Base-by-base conservation (phyloP, 2,329 filamentous ascomycete species). In the Aspergillus sp. region DNA sequence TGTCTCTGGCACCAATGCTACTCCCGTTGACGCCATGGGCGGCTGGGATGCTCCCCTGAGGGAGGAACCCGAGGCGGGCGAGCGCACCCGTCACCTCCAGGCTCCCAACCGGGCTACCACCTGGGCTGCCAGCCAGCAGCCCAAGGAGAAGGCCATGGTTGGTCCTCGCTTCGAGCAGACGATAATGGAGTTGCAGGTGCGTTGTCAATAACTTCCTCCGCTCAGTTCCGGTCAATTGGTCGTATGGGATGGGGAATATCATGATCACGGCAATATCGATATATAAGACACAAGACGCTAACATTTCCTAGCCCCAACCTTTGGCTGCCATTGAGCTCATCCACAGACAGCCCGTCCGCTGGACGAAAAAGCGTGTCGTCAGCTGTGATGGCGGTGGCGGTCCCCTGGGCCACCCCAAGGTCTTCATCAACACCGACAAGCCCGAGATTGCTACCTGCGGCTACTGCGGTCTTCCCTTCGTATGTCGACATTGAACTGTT, bases 401-500 rank as follows among this genome's bases (percentile, higher is more conserved):
- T 49, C 89, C 93, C 32, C 82, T 91, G 58, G 95, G 95, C 47
- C 95, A 99, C 78, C 95, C 95, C 53, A 87, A 87, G 73, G 90
- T 99, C 80, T 99, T 92, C 78, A 99, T 99, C 86, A 99, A 99
- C 81, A 89, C 91, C 67, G 95, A 99, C 80, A 98, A 97, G 84
- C 91, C 95, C 47, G 89, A 98, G 82, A 97, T 99, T 87, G 87
- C 78, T 83, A 83, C 75, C 59, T 99, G 95, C 84, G 89, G 85
- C 73, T 99, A 99, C 82, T 99, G 95, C 76, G 95, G 95, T 56
- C 77, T 95, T 67, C 95, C 95, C 70, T 99, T 89, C 76, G 95
- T 98, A 85, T 75, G 93, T 81, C n/a, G 5, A 6, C 32, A 8
- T 55, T 5, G n/a, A 21, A 7, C 5, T 13, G 19, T 15, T 55